phyloP scores from a whole-genome alignment of 73 alveolate genomes.

The Diophrys sp. region DNA sequence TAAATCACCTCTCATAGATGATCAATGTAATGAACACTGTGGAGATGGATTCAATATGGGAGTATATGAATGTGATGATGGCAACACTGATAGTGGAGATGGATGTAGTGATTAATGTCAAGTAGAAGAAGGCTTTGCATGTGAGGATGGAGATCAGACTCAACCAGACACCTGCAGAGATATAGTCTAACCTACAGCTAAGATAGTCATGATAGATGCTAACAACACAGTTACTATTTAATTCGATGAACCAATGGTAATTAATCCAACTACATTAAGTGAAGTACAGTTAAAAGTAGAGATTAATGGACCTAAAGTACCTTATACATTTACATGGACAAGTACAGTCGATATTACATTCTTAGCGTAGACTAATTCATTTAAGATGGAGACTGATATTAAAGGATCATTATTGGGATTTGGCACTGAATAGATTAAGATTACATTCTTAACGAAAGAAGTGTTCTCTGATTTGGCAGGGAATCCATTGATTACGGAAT shows the following conservation, averaged over 20 bases:
- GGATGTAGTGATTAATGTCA: neutral
- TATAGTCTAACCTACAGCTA: neutral
- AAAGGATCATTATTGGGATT: neutral
- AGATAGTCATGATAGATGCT: neutral
- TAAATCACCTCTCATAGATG: neutral
- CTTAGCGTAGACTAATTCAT: neutral
- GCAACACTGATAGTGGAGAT: neutral
- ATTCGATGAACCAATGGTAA: neutral
- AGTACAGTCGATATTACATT: neutral
- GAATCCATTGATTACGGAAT: neutral
- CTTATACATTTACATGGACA: neutral
- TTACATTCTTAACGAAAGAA: neutral
- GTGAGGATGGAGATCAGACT: neutral
- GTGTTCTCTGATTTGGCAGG: neutral
- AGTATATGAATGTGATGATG: neutral
- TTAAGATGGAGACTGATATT: neutral
- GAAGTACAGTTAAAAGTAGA: neutral
- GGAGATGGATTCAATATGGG: constrained; percentile 1
- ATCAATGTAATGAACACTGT: neutral
- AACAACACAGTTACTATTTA: neutral
- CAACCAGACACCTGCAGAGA: neutral
- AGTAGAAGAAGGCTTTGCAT: neutral
- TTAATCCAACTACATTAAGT: neutral
- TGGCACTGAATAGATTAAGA: neutral
- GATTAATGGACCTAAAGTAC: neutral